Evolutionary conservation across 129 eudicot species (phyloP).

Genomic region (Helianthus tuberosus): DNA sequence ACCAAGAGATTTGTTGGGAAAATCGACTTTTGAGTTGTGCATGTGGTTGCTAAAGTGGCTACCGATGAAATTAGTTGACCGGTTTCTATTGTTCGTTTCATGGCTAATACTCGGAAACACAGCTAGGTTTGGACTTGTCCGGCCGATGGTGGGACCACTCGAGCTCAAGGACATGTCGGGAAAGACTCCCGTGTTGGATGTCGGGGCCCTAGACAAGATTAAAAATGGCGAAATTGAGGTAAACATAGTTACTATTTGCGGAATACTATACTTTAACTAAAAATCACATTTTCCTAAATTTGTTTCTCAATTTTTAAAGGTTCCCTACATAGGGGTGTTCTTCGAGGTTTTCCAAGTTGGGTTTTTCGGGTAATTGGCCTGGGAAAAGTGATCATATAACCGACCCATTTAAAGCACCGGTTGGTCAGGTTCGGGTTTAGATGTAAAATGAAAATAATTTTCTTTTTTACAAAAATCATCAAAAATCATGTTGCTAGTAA

Average conservation of each 20-base stretch:
- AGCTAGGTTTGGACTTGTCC: slow-evolving; percentile 59
- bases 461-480: too few relatives aligned
- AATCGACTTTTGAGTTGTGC: slow-evolving; percentile 92
- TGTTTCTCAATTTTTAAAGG: too few relatives aligned
- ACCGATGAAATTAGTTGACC: slow-evolving; percentile 79
- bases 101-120: slow-evolving; percentile 82
- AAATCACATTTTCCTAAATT: background rate
- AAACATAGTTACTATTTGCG: slow-evolving; percentile 29
- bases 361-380: too few relatives aligned
- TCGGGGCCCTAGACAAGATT: slow-evolving; percentile 93
- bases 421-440: too few relatives aligned
- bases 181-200: slow-evolving; percentile 90
- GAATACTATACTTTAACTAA: too few relatives aligned
- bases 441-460: too few relatives aligned
- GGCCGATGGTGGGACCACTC: slow-evolving; percentile 78
- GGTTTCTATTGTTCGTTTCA: slow-evolving; percentile 63
- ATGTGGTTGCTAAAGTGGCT: slow-evolving; percentile 98
- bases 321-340: too few relatives aligned
- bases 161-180: slow-evolving; percentile 81
- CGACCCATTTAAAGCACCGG: too few relatives aligned
- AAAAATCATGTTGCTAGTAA: too few relatives aligned
- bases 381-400: too few relatives aligned
- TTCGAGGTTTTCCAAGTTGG: too few relatives aligned
- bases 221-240: slow-evolving; percentile 92
- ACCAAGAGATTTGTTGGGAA: slow-evolving; percentile 94